phyloP scores from a whole-genome alignment of 345 rosid genomes.

The Isatis tinctoria region DNA sequence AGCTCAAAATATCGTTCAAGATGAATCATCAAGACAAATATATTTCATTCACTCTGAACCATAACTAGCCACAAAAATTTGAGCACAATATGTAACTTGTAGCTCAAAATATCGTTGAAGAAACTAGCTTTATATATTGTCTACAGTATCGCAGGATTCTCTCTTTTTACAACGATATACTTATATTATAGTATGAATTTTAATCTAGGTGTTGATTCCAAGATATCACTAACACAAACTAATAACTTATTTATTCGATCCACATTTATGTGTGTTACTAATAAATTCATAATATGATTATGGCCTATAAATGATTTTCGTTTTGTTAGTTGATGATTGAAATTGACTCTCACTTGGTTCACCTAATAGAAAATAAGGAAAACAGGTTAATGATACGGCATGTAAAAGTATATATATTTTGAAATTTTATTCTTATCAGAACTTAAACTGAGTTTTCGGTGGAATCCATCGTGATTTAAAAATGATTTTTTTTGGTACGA shows the following conservation, averaged over 20 bases:
- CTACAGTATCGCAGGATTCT: not conserved
- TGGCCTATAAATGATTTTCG: not conserved
- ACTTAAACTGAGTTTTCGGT: not conserved
- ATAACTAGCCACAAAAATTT: constrained; percentile 18
- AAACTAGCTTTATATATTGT: not conserved
- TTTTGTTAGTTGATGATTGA: not conserved
- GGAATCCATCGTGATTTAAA: not conserved
- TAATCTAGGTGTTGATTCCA: not conserved
- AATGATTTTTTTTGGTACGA: not conserved
- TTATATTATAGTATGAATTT: not conserved
- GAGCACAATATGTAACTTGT: constrained; percentile 1
- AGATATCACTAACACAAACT: not conserved
- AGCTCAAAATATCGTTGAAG: not conserved
- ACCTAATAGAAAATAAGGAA: not conserved
- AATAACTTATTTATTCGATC: too few species aligned
- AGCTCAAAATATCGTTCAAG: too few species aligned
- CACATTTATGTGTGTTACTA: not conserved
- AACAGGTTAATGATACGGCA: not conserved
- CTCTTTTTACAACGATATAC: not conserved
- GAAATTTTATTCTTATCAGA: not conserved
- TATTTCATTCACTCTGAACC: constrained; percentile 28
- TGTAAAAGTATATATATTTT: not conserved
- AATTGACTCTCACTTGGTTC: not conserved
- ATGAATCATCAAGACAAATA: constrained; percentile 28
- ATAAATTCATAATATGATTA: not conserved